These are phyloP conservation scores for Bruguiera parviflora DNA, from an alignment of 345 rosid genomes.

Conservation along the genomic window DNA sequence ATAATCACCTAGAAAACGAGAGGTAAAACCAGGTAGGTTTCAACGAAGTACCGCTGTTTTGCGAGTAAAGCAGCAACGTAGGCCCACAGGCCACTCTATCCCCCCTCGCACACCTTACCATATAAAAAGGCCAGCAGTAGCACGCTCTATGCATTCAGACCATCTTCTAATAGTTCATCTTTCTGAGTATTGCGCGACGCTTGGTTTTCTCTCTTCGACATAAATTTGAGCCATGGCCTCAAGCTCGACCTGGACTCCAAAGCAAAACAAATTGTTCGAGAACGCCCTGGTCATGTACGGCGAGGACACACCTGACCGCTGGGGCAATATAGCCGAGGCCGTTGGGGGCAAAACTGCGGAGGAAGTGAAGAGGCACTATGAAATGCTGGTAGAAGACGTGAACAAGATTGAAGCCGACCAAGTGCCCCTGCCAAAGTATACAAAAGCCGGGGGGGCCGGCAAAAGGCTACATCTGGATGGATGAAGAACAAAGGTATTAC, in stretches of 20 bases:
- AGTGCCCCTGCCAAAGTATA: slow-evolving; percentile 44
- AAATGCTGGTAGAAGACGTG: slow-evolving; percentile 43
- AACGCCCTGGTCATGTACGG: slow-evolving; percentile 44
- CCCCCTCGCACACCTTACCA: neutral
- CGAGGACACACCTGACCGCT: slow-evolving; percentile 46
- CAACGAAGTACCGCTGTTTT: slow-evolving; percentile 17
- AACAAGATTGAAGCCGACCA: slow-evolving; percentile 43
- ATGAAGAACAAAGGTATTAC: slow-evolving; percentile 28
- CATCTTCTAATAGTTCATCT: neutral
- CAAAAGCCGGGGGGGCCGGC: slow-evolving; percentile 19
- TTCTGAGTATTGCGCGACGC: no score
- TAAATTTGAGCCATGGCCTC: slow-evolving; percentile 28
- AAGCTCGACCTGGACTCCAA: slow-evolving; percentile 39
- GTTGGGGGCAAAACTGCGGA: slow-evolving; percentile 33
- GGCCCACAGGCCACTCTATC: slow-evolving; percentile 10
- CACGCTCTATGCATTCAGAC: slow-evolving; percentile 14
- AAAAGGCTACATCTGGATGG: slow-evolving; percentile 18
- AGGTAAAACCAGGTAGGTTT: neutral
- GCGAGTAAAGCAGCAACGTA: slow-evolving; percentile 19
- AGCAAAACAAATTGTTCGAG: slow-evolving; percentile 54
- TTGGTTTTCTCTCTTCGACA: no score
- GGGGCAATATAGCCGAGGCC: slow-evolving; percentile 47
- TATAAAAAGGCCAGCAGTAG: slow-evolving; percentile 26
- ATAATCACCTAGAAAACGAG: no score
- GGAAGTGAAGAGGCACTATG: slow-evolving; percentile 36